Conservation (phyloP, 495 filamentous ascomycete species). For the Lasiosphaeris hirsuta region DNA sequence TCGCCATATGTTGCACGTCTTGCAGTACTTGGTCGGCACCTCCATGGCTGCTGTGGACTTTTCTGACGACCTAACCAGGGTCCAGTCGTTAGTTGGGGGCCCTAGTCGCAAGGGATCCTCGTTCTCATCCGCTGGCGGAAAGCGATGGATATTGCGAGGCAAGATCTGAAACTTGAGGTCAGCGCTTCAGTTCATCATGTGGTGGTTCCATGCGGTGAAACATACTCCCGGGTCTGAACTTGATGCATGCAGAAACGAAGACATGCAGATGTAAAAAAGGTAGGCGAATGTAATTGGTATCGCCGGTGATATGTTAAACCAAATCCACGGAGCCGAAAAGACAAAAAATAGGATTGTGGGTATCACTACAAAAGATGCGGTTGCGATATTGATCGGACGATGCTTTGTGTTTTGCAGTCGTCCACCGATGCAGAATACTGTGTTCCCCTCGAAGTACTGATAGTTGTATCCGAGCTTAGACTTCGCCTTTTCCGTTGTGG, state of each 20-base stretch:
- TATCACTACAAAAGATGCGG: slow-evolving; percentile 70
- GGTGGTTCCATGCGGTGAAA: slow-evolving; percentile 12
- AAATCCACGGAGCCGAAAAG: slow-evolving; percentile 87
- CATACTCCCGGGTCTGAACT: slow-evolving; percentile 87
- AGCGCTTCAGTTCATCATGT: slow-evolving; percentile 7
- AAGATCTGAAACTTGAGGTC: slow-evolving; percentile 56
- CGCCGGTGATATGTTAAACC: slow-evolving; percentile 85
- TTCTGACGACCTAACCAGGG: slow-evolving; percentile 74
- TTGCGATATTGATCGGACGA: slow-evolving; percentile 87
- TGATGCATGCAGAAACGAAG: slow-evolving; percentile 90
- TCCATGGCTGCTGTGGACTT: slow-evolving; percentile 81
- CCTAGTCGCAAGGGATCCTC: slow-evolving; percentile 76
- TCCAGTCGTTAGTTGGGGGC: slow-evolving; percentile 87
- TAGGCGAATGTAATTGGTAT: slow-evolving; percentile 91
- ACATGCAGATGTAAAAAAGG: slow-evolving; percentile 81
- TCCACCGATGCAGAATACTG: slow-evolving; percentile 80
- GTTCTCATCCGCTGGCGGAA: slow-evolving; percentile 54
- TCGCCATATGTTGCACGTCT: slow-evolving; percentile 93
- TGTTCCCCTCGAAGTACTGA: slow-evolving; percentile 91
- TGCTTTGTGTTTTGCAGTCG: slow-evolving; percentile 84
- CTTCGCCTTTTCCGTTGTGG: slow-evolving; percentile 29
- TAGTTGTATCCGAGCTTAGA: slow-evolving; percentile 61
- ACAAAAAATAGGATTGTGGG: slow-evolving; percentile 79
- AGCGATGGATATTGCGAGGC: slow-evolving; percentile 70
- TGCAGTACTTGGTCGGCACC: slow-evolving; percentile 96